Conservation (phyloP, 495 filamentous ascomycete species). For the Terfezia claveryi region DNA sequence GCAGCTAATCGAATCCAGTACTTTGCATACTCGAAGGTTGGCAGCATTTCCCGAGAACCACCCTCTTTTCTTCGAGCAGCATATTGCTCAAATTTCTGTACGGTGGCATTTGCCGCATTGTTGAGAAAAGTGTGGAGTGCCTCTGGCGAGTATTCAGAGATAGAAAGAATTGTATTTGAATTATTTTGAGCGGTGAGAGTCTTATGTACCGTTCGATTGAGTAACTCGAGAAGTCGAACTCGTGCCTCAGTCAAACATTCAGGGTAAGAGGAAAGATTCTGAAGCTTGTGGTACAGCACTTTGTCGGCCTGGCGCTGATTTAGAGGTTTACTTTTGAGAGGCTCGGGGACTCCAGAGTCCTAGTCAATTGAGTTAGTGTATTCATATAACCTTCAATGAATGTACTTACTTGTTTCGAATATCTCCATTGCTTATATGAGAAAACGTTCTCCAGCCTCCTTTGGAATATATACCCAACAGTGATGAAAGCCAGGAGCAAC, state of each 20-base stretch:
- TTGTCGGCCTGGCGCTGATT: constrained; percentile 4
- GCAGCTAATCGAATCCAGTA: constrained; percentile 25
- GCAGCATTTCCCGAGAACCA: constrained; percentile 20
- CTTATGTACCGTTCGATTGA: constrained; percentile 18
- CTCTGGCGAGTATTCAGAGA: constrained; percentile 17
- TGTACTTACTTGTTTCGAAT: no score
- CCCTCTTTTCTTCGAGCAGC: constrained; percentile 17
- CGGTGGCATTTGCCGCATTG: constrained; percentile 15
- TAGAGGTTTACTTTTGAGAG: background rate
- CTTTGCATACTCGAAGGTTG: constrained; percentile 20
- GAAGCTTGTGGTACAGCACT: constrained; percentile 24
- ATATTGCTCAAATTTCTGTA: constrained; percentile 21
- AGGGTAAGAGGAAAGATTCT: constrained; percentile 23
- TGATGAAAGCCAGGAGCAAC: background rate
- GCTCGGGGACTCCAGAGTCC: background rate
- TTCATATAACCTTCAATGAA: no score
- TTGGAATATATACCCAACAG: background rate
- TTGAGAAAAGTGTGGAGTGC: constrained; percentile 19
- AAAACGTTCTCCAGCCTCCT: background rate
- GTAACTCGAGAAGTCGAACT: constrained; percentile 17
- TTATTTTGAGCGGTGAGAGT: background rate
- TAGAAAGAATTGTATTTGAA: constrained; percentile 19
- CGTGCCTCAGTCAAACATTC: constrained; percentile 19
- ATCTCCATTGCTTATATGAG: no score
- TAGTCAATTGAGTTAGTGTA: no score